phyloP scores from a whole-genome alignment of 2,329 filamentous ascomycete species.

The Cytospora schulzeri region DNA sequence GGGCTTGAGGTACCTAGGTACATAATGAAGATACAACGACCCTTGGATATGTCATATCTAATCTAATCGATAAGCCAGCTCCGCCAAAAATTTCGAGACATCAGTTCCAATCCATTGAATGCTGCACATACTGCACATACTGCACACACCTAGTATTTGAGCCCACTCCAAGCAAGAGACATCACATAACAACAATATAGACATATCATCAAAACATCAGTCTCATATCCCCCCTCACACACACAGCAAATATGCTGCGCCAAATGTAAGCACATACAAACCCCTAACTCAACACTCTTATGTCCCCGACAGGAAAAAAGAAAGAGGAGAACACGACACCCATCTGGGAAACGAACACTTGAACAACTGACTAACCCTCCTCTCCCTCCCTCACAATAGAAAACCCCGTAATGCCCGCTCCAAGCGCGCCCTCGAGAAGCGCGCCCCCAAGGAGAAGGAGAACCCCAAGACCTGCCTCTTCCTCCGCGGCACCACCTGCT shows the following conservation, averaged over 20 bases:
- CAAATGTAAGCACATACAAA: conserved; percentile 45
- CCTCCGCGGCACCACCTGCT: conserved; percentile 83
- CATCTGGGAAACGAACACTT: background rate
- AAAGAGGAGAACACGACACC: too few species aligned
- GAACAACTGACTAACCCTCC: background rate
- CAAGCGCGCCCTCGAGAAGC: conserved; percentile 91
- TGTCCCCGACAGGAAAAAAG: background rate
- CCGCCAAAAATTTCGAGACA: conserved; percentile 24
- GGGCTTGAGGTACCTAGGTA: background rate
- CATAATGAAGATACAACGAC: background rate
- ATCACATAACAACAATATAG: background rate
- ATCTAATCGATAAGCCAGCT: conserved; percentile 25
- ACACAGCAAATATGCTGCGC: conserved; percentile 46
- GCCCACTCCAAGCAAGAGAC: background rate
- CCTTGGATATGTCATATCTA: background rate
- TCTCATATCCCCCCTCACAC: background rate
- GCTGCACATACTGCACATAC: background rate
- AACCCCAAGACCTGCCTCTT: conserved; percentile 90
- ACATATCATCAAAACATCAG: background rate
- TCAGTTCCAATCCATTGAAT: background rate
- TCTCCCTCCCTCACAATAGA: conserved; percentile 39
- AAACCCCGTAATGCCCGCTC: conserved; percentile 77
- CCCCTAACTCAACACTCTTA: background rate
- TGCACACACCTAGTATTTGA: background rate
- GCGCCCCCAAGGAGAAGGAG: conserved; percentile 84